These are phyloP conservation scores for Penicillium turbatum DNA, from an alignment of 495 filamentous ascomycete species.

Conservation along the genomic window DNA sequence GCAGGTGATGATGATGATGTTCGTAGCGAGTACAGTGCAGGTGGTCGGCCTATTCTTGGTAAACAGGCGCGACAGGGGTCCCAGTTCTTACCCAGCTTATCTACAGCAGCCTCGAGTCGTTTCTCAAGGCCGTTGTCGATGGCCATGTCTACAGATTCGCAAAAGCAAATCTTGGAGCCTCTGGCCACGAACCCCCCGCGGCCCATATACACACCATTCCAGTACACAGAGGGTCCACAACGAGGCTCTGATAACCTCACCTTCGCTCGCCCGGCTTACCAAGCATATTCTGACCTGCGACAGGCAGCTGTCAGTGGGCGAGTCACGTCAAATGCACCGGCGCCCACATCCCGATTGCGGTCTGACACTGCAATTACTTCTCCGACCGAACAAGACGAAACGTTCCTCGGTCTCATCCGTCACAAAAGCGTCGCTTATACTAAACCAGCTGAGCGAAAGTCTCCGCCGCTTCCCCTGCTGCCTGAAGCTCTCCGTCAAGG, in stretches of 20 bases:
- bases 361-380: constrained; percentile 16
- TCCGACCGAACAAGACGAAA: constrained; percentile 34
- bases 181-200: constrained; percentile 39
- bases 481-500: constrained; percentile 31
- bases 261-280: constrained; percentile 40
- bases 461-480: constrained; percentile 27
- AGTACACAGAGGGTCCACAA: constrained; percentile 46
- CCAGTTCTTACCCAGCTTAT: constrained; percentile 15
- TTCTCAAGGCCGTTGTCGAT: constrained; percentile 23
- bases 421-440: constrained; percentile 43
- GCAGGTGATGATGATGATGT: constrained; percentile 23
- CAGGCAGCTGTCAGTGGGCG: constrained; percentile 44
- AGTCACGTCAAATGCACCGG: constrained; percentile 37
- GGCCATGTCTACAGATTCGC: constrained; percentile 17
- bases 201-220: constrained; percentile 46
- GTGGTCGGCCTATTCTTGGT: constrained; percentile 44
- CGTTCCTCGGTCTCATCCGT: constrained; percentile 45
- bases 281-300: constrained; percentile 45
- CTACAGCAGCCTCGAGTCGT: constrained; percentile 8
- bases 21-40: constrained; percentile 43
- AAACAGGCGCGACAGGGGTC: constrained; percentile 13
- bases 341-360: constrained; percentile 10
- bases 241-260: constrained; percentile 40
- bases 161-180: constrained; percentile 27
- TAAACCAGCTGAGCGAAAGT: constrained; percentile 14